Conservation (phyloP, 331 rosid genomes). For the Arachis monticola region DNA sequence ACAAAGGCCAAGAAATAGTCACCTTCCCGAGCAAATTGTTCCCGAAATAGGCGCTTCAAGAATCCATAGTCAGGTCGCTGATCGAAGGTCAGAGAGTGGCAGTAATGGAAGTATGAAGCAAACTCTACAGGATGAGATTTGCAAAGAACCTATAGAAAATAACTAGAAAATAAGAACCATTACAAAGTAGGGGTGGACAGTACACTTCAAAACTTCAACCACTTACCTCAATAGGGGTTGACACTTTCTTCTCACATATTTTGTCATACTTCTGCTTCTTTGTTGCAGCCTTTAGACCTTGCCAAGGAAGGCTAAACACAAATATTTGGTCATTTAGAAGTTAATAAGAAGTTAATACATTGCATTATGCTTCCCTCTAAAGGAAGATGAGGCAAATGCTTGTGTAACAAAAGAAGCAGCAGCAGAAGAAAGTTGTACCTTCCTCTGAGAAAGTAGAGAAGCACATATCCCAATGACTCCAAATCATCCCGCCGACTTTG, state of each 20-base stretch:
- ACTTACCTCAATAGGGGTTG: conserved; percentile 95
- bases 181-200: conserved; percentile 5
- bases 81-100: conserved; percentile 90
- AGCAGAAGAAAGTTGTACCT: conserved; percentile 56
- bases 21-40: conserved; percentile 91
- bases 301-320: conserved; percentile 94
- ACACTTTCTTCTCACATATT: conserved; percentile 93
- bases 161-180: conserved; percentile 42
- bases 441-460: conserved; percentile 92
- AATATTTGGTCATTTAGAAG: conserved; percentile 19
- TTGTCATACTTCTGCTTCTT: conserved; percentile 97
- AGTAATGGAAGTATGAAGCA: conserved; percentile 95
- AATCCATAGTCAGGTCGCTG: conserved; percentile 99
- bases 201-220: conserved; percentile 6
- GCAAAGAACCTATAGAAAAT: conserved; percentile 72
- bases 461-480: conserved; percentile 98
- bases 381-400: background rate
- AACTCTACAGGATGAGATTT: conserved; percentile 94
- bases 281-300: conserved; percentile 96
- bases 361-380: conserved; percentile 14
- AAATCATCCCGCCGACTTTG: conserved; percentile 98
- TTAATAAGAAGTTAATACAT: conserved; percentile 25
- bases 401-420: conserved; percentile 17
- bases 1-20: conserved; percentile 23
- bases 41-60: conserved; percentile 91